A percentile compares a stretch with the other conserved stretches of the same genome.
phyloP scores from a whole-genome alignment of 2,329 filamentous ascomycete species.

The Trichoderma brevicompactum region DNA sequence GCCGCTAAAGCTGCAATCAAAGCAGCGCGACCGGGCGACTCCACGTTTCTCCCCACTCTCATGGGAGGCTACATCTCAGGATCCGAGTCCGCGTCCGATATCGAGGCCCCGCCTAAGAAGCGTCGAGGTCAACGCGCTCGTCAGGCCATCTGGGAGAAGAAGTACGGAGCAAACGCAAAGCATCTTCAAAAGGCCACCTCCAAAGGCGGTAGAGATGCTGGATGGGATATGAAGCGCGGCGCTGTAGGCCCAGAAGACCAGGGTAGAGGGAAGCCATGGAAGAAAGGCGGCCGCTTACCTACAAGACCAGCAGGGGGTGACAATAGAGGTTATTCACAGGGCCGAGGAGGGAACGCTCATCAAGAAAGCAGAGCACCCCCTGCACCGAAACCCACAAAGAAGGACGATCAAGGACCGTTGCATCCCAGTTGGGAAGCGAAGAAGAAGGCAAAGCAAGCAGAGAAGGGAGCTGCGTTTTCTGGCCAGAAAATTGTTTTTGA shows the following conservation, averaged over 20 bases:
- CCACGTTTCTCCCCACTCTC: slow-evolving; percentile 74
- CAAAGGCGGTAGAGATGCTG: slow-evolving; percentile 49
- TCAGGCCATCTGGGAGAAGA: slow-evolving; percentile 79
- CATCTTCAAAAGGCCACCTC: slow-evolving; percentile 56
- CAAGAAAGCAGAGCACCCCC: slow-evolving; percentile 33
- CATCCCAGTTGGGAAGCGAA: slow-evolving; percentile 48
- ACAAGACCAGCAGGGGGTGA: neutral
- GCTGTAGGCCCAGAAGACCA: slow-evolving; percentile 53
- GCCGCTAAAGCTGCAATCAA: slow-evolving; percentile 32
- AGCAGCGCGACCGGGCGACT: slow-evolving; percentile 41
- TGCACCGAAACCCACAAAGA: slow-evolving; percentile 41
- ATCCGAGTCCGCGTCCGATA: slow-evolving; percentile 70
- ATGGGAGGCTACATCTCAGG: slow-evolving; percentile 82
- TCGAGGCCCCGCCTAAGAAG: slow-evolving; percentile 61
- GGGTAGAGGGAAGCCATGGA: slow-evolving; percentile 54
- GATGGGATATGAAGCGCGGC: slow-evolving; percentile 63
- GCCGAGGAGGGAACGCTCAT: slow-evolving; percentile 3
- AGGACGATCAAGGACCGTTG: slow-evolving; percentile 56
- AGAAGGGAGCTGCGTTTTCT: slow-evolving; percentile 32
- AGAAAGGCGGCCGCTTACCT: slow-evolving; percentile 50
- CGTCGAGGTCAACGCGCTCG: slow-evolving; percentile 81
- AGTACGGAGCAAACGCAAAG: slow-evolving; percentile 72
- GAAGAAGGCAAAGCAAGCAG: slow-evolving; percentile 35
- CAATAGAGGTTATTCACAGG: slow-evolving; percentile 12
- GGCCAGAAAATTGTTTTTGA: slow-evolving; percentile 37